Percentiles rank a stretch among this genome's conserved stretches.
Conservation (phyloP, 306 rosid genomes). For the Fragaria ananassa region DNA sequence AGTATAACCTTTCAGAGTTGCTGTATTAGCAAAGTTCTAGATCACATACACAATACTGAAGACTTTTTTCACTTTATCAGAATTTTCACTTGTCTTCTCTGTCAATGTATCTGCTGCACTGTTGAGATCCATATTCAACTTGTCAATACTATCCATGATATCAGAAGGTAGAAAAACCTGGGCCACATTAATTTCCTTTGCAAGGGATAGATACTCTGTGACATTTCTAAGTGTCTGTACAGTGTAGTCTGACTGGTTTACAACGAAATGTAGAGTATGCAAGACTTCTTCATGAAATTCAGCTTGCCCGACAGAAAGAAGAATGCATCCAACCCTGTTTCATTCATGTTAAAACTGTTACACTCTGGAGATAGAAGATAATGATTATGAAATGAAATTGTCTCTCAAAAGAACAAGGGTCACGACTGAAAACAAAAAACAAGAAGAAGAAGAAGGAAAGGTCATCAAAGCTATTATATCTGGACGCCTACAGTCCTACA, state of each 20-base stretch:
- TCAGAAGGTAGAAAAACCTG: slow-evolving; percentile 76
- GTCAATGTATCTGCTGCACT: slow-evolving; percentile 69
- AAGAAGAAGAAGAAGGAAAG: too few species aligned
- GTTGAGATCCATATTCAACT: slow-evolving; percentile 66
- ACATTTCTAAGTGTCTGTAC: slow-evolving; percentile 81
- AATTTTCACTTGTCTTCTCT: slow-evolving; percentile 62
- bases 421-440: too few species aligned
- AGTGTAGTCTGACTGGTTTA: slow-evolving; percentile 90
- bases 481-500: background rate
- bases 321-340: slow-evolving; percentile 82
- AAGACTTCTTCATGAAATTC: slow-evolving; percentile 73
- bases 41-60: slow-evolving; percentile 70
- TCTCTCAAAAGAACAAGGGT: background rate
- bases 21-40: slow-evolving; percentile 17
- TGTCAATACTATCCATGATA: slow-evolving; percentile 74
- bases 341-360: slow-evolving; percentile 19
- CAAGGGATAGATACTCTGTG: slow-evolving; percentile 85
- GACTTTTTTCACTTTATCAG: slow-evolving; percentile 56
- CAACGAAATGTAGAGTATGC: slow-evolving; percentile 71
- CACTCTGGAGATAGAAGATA: background rate
- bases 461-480: background rate
- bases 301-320: slow-evolving; percentile 82
- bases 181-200: slow-evolving; percentile 78
- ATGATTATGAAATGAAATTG: background rate
- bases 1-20: slow-evolving; percentile 12